These are phyloP conservation scores for Nakaseomyces sp. DNA, from an alignment of 1,139 yeast species.

Conservation along the genomic window DNA sequence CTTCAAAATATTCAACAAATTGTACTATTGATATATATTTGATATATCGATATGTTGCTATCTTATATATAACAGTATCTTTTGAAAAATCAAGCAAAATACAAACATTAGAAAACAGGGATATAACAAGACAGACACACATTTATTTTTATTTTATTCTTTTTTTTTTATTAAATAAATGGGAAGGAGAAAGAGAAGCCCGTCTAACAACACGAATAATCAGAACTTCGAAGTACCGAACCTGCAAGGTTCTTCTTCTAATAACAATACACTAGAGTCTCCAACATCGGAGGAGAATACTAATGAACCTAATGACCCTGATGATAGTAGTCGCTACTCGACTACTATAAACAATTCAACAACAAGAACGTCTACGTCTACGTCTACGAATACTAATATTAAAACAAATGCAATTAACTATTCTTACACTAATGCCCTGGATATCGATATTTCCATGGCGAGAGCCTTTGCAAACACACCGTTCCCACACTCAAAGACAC, in stretches of 20 bases:
- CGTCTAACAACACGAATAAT: conserved; percentile 28
- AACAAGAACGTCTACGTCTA: too few species aligned
- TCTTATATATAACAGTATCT: too few species aligned
- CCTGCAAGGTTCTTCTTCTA: conserved; percentile 11
- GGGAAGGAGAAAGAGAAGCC: conserved; percentile 30
- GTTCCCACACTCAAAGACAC: conserved; percentile 31
- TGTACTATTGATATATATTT: too few species aligned
- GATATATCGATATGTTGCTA: too few species aligned
- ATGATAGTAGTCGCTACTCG: conserved; percentile 32
- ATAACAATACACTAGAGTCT: conserved; percentile 15
- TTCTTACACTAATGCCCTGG: conserved; percentile 24
- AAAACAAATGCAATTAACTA: conserved; percentile 8
- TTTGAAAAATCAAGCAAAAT: too few species aligned
- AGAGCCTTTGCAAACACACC: conserved; percentile 28
- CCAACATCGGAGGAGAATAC: conserved; percentile 24
- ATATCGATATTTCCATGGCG: conserved; percentile 52
- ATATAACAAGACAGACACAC: too few species aligned
- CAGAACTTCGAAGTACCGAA: conserved; percentile 25
- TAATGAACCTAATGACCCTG: conserved; percentile 32
- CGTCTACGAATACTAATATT: conserved; percentile 8
- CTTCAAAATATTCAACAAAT: too few species aligned
- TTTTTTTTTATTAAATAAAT: background rate
- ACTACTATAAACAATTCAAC: conserved; percentile 20
- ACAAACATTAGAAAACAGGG: too few species aligned
- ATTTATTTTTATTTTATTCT: too few species aligned